These are phyloP conservation scores for Zelonia costaricensis DNA, from an alignment of 208 protist genomes.

Conservation along the genomic window DNA sequence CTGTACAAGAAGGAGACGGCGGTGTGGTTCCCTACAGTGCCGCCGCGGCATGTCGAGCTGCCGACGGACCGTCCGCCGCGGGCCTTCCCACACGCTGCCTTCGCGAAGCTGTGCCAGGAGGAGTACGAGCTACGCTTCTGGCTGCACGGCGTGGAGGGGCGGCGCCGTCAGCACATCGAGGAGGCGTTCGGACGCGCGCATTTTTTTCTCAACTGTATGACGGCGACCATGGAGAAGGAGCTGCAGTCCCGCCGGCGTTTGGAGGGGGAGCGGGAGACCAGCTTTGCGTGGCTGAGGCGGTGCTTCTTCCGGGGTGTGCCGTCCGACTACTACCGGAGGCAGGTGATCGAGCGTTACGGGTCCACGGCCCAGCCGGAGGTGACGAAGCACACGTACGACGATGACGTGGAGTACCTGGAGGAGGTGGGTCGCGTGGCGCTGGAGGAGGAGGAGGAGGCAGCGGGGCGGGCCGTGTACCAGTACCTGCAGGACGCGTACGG, in stretches of 20 bases:
- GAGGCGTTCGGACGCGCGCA: slow-evolving; percentile 45
- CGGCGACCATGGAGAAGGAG: slow-evolving; percentile 38
- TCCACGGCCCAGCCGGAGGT: slow-evolving; percentile 1
- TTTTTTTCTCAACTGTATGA: slow-evolving; percentile 46
- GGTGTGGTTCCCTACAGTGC: slow-evolving; percentile 53
- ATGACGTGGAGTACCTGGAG: slow-evolving; percentile 48
- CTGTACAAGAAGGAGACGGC: slow-evolving; percentile 44
- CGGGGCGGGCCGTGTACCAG: slow-evolving; percentile 39
- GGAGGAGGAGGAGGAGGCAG: slow-evolving; percentile 38
- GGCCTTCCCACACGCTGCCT: slow-evolving; percentile 57
- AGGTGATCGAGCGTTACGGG: slow-evolving; percentile 47
- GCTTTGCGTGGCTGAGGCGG: slow-evolving; percentile 38
- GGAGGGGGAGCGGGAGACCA: slow-evolving; percentile 47
- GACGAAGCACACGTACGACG: slow-evolving; percentile 33
- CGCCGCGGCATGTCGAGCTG: slow-evolving; percentile 30
- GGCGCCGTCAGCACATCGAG: slow-evolving; percentile 51
- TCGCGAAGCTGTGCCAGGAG: slow-evolving; percentile 44
- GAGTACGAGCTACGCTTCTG: slow-evolving; percentile 75
- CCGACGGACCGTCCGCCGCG: slow-evolving; percentile 24
- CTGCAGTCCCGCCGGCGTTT: slow-evolving; percentile 38
- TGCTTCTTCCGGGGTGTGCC: slow-evolving; percentile 55
- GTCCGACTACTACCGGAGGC: slow-evolving; percentile 60
- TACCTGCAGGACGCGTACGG: slow-evolving; percentile 67
- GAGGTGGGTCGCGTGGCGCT: slow-evolving; percentile 28
- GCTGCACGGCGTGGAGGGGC: slow-evolving; percentile 54